Evolutionary conservation across 2,329 filamentous ascomycete genomes (phyloP).

Genomic region (Cladophialophora exuberans): DNA sequence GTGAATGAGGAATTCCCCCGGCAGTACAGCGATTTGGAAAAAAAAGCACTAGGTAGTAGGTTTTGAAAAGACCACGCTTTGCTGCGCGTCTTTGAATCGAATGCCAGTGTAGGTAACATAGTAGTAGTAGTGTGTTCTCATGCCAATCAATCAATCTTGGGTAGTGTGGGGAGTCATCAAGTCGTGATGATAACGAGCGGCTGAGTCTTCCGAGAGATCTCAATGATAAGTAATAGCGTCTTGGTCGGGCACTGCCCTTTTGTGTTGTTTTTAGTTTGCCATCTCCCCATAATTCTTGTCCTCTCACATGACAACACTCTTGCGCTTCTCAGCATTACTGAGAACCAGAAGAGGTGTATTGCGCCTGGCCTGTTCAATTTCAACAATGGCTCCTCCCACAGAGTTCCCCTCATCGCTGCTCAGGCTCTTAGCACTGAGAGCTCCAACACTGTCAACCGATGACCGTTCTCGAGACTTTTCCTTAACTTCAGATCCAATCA

Average conservation of each 20-base stretch:
- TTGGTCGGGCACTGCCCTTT: conserved; percentile 25
- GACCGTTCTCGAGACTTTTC: conserved; percentile 67
- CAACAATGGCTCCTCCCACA: conserved; percentile 60
- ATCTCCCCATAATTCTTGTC: too few species aligned
- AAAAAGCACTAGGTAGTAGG: too few species aligned
- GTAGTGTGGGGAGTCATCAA: conserved; percentile 26
- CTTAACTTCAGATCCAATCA: conserved; percentile 85
- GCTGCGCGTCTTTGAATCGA: conserved; percentile 2
- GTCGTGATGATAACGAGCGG: conserved; percentile 31
- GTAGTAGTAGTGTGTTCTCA: conserved; percentile 17
- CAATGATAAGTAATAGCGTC: conserved; percentile 14
- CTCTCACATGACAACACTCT: conserved; percentile 56
- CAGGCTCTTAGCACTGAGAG: conserved; percentile 65
- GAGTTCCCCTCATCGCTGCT: conserved; percentile 63
- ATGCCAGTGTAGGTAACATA: too few species aligned
- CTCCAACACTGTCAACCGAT: conserved; percentile 50
- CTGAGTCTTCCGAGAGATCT: conserved; percentile 32
- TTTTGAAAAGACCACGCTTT: too few species aligned
- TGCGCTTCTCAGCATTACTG: conserved; percentile 88
- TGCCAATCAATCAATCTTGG: conserved; percentile 26
- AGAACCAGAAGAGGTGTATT: conserved; percentile 86
- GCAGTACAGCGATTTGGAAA: too few species aligned
- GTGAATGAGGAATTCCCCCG: too few species aligned
- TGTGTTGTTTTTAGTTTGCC: conserved; percentile 9
- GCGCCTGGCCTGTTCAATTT: conserved; percentile 65